Evolutionary conservation across 2,329 filamentous ascomycete genomes (phyloP), one percentile per base, ranked within the genome.

Genomic region (Ceratocystis diversiconidia): DNA sequence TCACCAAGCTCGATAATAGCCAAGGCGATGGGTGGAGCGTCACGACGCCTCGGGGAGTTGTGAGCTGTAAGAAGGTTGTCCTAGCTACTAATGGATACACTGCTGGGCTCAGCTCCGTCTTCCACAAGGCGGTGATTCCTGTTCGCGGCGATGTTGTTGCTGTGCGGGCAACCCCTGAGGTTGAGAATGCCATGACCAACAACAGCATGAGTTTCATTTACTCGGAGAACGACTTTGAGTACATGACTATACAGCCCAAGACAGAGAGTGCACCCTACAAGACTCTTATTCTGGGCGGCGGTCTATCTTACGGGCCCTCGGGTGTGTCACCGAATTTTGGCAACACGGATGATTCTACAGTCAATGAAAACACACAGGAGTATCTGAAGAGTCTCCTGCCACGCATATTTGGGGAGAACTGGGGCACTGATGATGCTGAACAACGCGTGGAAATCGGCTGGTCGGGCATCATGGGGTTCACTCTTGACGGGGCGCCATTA

Each of bases 211-310:
- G 79, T 22, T 84, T 88, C 69, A 80, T 86, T 30, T 84, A 84
- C 70, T 75, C 77, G 1, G 63, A 67, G 1, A 73, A 75, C 28
- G 83, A 85, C 0, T 87, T 85, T 70, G 86, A 88, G 68, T 89
- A 88, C 72, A 83, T 88, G 78, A 81, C 88, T 7, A 78, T 81
- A 1, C 77, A 82, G 1, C 79, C 80, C 0, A 72, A 25, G 12
- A 22, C 75, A n/a, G 17, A 15, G 6, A 17, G 15, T 17, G 77
- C 77, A 0, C 75, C 77, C 2, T 69, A 68, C 19, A 73, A 75
- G 25, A 79, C 65, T 19, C 48, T 88, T 32, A 74, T 88, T 36
- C 85, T 87, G 15, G 85, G 85, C 0, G 85, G 85, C 17, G 84
- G 81, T 0, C 71, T 83, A 5, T 75, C 72, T 0, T 75, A 75